phyloP scores from a whole-genome alignment of 2,329 filamentous ascomycete genomes.

The Microsporum audouinii region DNA sequence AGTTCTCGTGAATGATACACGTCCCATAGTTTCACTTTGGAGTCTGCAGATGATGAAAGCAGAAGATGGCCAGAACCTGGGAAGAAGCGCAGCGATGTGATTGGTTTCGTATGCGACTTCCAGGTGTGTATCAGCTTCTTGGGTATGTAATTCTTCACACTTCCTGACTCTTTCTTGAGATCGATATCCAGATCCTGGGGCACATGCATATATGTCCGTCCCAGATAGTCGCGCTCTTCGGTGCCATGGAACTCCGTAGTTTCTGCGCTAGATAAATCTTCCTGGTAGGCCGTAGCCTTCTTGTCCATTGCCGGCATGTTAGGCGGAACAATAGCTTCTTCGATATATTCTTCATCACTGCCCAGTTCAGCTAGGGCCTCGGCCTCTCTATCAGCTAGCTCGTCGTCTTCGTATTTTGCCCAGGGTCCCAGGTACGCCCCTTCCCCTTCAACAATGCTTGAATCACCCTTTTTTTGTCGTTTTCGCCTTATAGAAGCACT shows the following conservation, averaged over 20 bases:
- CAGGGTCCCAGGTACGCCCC: slow-evolving; percentile 88
- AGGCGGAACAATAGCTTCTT: slow-evolving; percentile 54
- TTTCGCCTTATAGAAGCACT: slow-evolving; percentile 57
- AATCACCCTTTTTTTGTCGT: slow-evolving; percentile 74
- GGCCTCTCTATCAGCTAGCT: slow-evolving; percentile 56
- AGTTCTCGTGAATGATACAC: slow-evolving; percentile 82
- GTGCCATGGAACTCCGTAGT: slow-evolving; percentile 78
- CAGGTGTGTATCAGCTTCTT: slow-evolving; percentile 89
- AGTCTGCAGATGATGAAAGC: slow-evolving; percentile 79
- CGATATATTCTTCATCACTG: slow-evolving; percentile 68
- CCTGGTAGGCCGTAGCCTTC: slow-evolving; percentile 40
- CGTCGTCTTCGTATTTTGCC: slow-evolving; percentile 70
- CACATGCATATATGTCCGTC: slow-evolving; percentile 93
- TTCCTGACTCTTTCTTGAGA: slow-evolving; percentile 67
- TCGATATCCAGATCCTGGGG: slow-evolving; percentile 83
- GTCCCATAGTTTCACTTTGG: slow-evolving; percentile 88
- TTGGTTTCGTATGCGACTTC: slow-evolving; percentile 72
- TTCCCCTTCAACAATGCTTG: slow-evolving; percentile 72
- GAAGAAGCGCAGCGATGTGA: slow-evolving; percentile 84
- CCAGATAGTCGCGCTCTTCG: slow-evolving; percentile 81
- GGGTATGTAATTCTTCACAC: slow-evolving; percentile 78
- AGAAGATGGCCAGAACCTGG: slow-evolving; percentile 77
- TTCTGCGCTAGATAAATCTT: slow-evolving; percentile 55
- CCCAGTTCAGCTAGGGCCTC: slow-evolving; percentile 59
- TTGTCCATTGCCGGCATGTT: slow-evolving; percentile 41